phyloP scores from a whole-genome alignment of 768 basidiomycete genomes.

The Myochromella boudieri region DNA sequence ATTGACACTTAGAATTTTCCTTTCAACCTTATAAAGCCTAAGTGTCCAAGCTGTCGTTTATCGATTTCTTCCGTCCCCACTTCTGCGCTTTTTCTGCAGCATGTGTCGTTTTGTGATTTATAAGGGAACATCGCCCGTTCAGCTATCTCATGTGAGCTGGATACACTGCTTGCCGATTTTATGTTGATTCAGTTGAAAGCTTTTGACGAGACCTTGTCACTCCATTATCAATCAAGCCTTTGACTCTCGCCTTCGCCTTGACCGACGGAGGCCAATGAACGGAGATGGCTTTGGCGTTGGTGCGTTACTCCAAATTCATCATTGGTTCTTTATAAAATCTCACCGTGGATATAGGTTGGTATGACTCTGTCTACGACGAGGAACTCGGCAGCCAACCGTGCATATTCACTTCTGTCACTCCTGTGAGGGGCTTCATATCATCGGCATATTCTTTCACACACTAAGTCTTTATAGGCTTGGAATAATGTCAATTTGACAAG shows the following conservation, averaged over 20 bases:
- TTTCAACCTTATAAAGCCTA: too few relatives aligned
- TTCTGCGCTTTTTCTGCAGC: too few relatives aligned
- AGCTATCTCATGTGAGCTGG: constrained; percentile 74
- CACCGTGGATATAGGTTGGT: constrained; percentile 68
- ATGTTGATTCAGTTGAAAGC: constrained; percentile 35
- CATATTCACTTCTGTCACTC: constrained; percentile 94
- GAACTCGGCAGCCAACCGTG: constrained; percentile 88
- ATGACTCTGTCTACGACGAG: constrained; percentile 81
- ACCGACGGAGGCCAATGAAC: constrained; percentile 83
- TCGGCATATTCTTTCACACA: not conserved
- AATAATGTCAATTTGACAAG: constrained; percentile 93
- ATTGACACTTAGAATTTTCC: not conserved
- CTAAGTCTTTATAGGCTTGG: constrained; percentile 68
- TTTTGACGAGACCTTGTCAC: constrained; percentile 92
- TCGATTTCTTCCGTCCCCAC: too few relatives aligned
- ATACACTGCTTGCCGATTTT: not conserved
- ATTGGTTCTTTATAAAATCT: not conserved
- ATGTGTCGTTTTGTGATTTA: constrained; percentile 95
- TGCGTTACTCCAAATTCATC: constrained; percentile 32
- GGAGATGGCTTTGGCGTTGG: constrained; percentile 97
- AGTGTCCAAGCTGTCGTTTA: too few relatives aligned
- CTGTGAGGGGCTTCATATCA: constrained; percentile 47
- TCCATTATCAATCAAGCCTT: constrained; percentile 98
- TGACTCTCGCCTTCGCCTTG: constrained; percentile 86
- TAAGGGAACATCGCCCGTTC: constrained; percentile 92